Evolutionary conservation across 2,329 filamentous ascomycete species (phyloP), one percentile per base, ranked within the genome.

Genomic region (Aureobasidium sp.): DNA sequence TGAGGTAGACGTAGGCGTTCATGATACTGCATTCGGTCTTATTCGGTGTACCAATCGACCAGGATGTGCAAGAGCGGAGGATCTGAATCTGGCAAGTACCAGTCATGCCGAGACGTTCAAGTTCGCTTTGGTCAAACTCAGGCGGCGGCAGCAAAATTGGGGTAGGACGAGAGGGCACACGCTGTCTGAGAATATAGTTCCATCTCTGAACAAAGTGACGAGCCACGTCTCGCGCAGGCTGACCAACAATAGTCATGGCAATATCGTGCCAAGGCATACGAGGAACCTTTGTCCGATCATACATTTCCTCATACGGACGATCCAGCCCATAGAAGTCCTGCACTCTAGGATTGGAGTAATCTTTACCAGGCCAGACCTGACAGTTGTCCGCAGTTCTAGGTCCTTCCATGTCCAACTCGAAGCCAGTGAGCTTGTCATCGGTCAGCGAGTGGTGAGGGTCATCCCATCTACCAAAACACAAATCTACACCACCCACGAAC

Each of bases 181-280:
- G 87, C 65, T 95, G 92, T 59, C 94, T 88, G 53, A 96, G 84
- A 44, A 99, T 86, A 69, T 97, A 97, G 73, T 97, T 97, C 94
- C 94, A 99, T 64, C 94, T 84, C 75, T 99, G 94, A 5, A 97
- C 92, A 71, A 99, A 99, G 74, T 97, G 94, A 26, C 94, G 86
- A 2, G 92, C 97, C 65, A 97, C 79, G 76, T 99, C 94, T 67
- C 94, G 85, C 13, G 94, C 93, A 2, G 94, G 94, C 73, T 97
- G 94, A 4, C 94, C 94, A 47, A 97, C 92, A 46, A 99, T 87
- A 74, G 97, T 94, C 94, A 99, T 97, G 2, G 88, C 86, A 65
- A 99, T 92, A 73, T 99, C 94, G 71, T 99, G 94, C 94, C 94
- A 99, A 1, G 94, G 93, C 94, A 97, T 99, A 65, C 94, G 82